Percentiles rank a stretch among this genome's conserved stretches.
These are phyloP conservation scores for Globisporangium apiculatum DNA, from an alignment of 352 stramenopile genomes.

Conservation along the genomic window DNA sequence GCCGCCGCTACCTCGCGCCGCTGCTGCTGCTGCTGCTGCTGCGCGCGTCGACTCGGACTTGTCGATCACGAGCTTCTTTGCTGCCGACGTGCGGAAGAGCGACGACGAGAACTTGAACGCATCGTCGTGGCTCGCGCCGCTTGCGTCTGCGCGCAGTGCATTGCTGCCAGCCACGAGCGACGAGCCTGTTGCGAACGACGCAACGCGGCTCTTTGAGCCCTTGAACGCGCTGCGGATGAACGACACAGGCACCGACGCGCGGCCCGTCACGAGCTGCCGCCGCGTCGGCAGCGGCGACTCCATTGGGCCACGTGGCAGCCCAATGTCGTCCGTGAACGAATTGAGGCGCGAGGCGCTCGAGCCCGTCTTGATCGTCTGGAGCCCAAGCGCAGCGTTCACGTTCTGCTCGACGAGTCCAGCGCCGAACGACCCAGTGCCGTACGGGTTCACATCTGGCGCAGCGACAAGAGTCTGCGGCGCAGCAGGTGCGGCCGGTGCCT, in stretches of 20 bases:
- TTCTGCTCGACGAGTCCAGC: constrained; percentile 59
- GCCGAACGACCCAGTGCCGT: constrained; percentile 50
- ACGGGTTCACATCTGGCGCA: constrained; percentile 49
- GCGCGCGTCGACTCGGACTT: constrained; percentile 25
- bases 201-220: constrained; percentile 55
- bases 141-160: constrained; percentile 15
- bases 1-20: background rate
- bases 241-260: constrained; percentile 55
- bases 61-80: constrained; percentile 58
- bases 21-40: constrained; percentile 6
- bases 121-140: constrained; percentile 25
- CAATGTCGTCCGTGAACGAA: constrained; percentile 61
- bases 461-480: constrained; percentile 35
- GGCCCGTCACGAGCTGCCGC: constrained; percentile 41
- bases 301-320: constrained; percentile 51
- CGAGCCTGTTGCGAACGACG: constrained; percentile 31
- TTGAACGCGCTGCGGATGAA: constrained; percentile 76
- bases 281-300: constrained; percentile 47
- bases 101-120: constrained; percentile 65
- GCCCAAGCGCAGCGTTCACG: constrained; percentile 43
- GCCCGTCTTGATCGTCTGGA: constrained; percentile 48
- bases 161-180: constrained; percentile 5
- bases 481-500: constrained; percentile 46
- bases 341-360: constrained; percentile 42
- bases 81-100: constrained; percentile 42